phyloP scores from a whole-genome alignment of 805 yeast genomes.

The Candida mattraensis region DNA sequence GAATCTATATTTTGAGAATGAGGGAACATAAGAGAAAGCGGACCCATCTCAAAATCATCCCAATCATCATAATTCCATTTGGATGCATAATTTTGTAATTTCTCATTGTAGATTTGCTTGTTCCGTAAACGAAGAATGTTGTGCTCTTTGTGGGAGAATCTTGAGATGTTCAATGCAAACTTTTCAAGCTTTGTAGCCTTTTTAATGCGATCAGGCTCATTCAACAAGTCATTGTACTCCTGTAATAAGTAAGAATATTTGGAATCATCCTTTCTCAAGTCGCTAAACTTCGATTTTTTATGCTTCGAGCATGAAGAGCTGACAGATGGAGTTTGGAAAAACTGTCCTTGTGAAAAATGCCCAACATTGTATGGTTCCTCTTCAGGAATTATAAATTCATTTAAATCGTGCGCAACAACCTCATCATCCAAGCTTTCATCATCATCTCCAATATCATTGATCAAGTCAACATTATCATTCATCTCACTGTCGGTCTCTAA shows the following conservation, averaged over 20 bases:
- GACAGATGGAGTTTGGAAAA: constrained; percentile 6
- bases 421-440: constrained; percentile 36
- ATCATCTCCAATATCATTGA: constrained; percentile 26
- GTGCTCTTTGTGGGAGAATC: constrained; percentile 31
- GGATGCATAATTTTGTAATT: constrained; percentile 25
- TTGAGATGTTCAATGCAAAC: constrained; percentile 28
- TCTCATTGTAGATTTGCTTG: constrained; percentile 25
- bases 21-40: constrained; percentile 21
- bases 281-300: constrained; percentile 12
- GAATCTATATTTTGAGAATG: constrained; percentile 26
- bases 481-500: constrained; percentile 29
- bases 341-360: constrained; percentile 4
- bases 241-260: constrained; percentile 16
- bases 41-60: constrained; percentile 33
- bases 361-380: constrained; percentile 7
- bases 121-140: constrained; percentile 29
- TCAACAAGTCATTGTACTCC: constrained; percentile 25
- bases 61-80: constrained; percentile 49
- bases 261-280: constrained; percentile 14
- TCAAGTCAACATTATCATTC: constrained; percentile 27
- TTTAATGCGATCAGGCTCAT: constrained; percentile 21
- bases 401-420: constrained; percentile 42
- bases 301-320: constrained; percentile 1
- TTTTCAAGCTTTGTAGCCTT: constrained; percentile 31
- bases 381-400: constrained; percentile 23